These are phyloP conservation scores for Coprinopsis marcescibilis DNA, from an alignment of 768 basidiomycete species.

Conservation along the genomic window DNA sequence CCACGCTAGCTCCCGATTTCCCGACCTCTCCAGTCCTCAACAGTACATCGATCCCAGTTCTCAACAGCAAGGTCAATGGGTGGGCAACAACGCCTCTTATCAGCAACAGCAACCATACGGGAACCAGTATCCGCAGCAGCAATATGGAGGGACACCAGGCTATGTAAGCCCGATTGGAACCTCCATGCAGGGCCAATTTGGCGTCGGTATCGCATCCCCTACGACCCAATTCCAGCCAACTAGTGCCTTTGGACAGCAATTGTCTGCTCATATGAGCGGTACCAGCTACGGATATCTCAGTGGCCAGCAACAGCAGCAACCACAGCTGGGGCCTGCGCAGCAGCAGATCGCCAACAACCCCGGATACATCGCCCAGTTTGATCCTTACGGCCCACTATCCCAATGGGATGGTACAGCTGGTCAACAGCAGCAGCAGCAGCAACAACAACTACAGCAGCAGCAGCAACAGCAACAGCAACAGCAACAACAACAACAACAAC, in stretches of 20 bases:
- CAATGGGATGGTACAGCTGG: constrained; percentile 34
- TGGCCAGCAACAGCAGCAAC: constrained; percentile 25
- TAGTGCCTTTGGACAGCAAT: constrained; percentile 54
- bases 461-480: constrained; percentile 15
- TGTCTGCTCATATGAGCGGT: constrained; percentile 32
- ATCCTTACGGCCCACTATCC: constrained; percentile 43
- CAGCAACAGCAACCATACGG: constrained; percentile 19
- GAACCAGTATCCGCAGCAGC: constrained; percentile 11
- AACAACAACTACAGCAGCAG: constrained; percentile 16
- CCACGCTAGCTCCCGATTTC: constrained; percentile 50
- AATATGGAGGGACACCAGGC: constrained; percentile 2
- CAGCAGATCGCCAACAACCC: constrained; percentile 44
- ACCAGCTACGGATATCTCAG: constrained; percentile 35
- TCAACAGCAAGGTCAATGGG: constrained; percentile 32
- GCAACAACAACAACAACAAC: constrained; percentile 12
- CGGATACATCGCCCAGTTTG: constrained; percentile 44
- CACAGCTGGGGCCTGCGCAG: constrained; percentile 36
- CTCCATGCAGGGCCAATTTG: background rate
- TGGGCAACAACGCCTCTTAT: constrained; percentile 25
- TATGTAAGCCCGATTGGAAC: background rate
- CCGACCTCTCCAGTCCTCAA: constrained; percentile 43
- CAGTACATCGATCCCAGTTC: constrained; percentile 15
- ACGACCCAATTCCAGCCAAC: constrained; percentile 38
- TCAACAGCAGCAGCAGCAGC: constrained; percentile 14
- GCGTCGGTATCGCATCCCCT: background rate